Base-by-base conservation (phyloP, 2,329 filamentous ascomycete genomes). In the Trichoderma asperellum region DNA sequence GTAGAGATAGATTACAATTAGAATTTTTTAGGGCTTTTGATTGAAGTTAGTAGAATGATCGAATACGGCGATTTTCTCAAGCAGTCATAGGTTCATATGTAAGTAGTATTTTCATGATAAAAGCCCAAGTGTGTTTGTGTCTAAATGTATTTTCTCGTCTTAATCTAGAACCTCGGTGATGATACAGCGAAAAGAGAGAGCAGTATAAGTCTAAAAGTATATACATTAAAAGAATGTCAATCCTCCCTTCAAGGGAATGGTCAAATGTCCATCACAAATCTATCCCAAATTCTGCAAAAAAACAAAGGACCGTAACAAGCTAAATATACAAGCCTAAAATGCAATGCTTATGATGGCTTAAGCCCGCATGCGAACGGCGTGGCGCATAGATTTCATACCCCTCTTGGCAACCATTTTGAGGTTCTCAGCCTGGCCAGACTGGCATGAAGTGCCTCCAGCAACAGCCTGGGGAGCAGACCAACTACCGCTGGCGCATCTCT, bases 401-500 rank as follows among this genome's bases (percentile, higher is more conserved):
- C 63, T 37, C 63, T 71, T 73, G 0, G 68, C 32, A 0, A 52
- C 63, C 73, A 86, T 80, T 24, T 75, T 77, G 35, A 87, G 76
- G 0, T 77, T 71, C 7, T 76, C 73, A 2, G 79, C 77, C 69
- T 84, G 76, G 0, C 86, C 86, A 0, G 74, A 69, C 0, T 70
- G 69, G 75, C 86, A 88, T 0, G 69, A 73, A 0, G 84, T 85
- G 0, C 86, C 86, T 0, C 76, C 73, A 0, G 86, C 82, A 14
- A 88, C 73, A 0, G 71, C 53, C 70, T 82, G 80, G 2, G 76
- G 68, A 0, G 77, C 73, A 2, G 85, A 85, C 86, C 86, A 88
- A 0, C 72, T 47, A 10, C 86, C 86, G 2, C 81, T 83, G 8
- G 81, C 86, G 69, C 86, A 88, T 59, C 85, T 85, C 76, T 88